Conservation (phyloP, 169 alveolate species). For the Plasmodium gaboni region DNA sequence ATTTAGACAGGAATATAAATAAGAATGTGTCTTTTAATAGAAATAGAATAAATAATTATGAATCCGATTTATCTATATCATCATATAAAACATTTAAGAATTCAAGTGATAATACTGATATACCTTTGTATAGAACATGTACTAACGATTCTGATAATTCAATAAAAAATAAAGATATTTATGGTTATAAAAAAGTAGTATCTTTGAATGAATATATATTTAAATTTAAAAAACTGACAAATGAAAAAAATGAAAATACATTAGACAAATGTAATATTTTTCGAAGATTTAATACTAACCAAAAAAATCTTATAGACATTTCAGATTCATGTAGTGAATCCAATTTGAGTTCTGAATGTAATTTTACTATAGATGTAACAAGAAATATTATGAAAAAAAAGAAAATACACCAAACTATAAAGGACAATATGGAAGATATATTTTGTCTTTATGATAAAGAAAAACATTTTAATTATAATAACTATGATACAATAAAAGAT, state of each 20-base stretch:
- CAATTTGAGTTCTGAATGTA: slow-evolving; percentile 4
- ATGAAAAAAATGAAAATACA: not conserved
- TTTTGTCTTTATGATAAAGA: not conserved
- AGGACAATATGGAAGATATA: not conserved
- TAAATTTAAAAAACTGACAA: slow-evolving; percentile 18
- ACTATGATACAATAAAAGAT: too few relatives aligned
- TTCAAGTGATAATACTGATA: slow-evolving; percentile 12
- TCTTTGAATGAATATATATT: slow-evolving; percentile 45
- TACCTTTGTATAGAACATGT: slow-evolving; percentile 15
- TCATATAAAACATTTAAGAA: slow-evolving; percentile 8
- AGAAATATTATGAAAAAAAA: not conserved
- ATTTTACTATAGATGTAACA: slow-evolving; percentile 9
- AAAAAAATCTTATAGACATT: not conserved
- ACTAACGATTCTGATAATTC: slow-evolving; percentile 28
- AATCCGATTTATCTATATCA: slow-evolving; percentile 14
- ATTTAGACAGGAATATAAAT: slow-evolving; percentile 10
- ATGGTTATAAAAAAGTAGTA: slow-evolving; percentile 24
- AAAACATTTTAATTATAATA: not conserved
- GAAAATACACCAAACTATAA: not conserved
- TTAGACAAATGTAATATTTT: slow-evolving; percentile 18
- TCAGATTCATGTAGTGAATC: slow-evolving; percentile 12
- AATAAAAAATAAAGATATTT: slow-evolving; percentile 24
- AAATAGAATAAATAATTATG: not conserved
- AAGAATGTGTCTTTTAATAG: not conserved
- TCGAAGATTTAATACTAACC: slow-evolving; percentile 41